Conservation (phyloP, 179 eudicot species). For the Beta lomatogona region DNA sequence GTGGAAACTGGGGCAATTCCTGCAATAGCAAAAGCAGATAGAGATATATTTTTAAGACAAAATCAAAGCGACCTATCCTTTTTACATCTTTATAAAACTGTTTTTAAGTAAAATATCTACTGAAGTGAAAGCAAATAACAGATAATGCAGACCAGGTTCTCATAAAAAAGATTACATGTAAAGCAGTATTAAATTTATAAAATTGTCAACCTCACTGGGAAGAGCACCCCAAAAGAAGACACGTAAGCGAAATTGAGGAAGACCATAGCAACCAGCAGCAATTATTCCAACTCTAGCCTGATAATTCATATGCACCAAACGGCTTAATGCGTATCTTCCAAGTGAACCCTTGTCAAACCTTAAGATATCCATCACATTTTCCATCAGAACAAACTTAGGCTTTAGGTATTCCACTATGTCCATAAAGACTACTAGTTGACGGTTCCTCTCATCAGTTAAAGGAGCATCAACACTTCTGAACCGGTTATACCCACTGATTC, state of each 20-base stretch:
- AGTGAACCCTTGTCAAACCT: constrained; percentile 80
- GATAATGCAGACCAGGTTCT: background rate
- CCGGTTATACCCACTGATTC: constrained; percentile 95
- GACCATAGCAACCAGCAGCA: constrained; percentile 94
- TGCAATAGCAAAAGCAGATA: constrained; percentile 36
- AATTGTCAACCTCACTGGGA: constrained; percentile 61
- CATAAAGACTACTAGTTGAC: constrained; percentile 83
- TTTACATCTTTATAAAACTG: background rate
- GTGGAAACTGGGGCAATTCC: constrained; percentile 89
- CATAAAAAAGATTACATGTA: background rate
- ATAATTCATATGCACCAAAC: constrained; percentile 83
- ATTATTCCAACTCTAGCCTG: constrained; percentile 90
- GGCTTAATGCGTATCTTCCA: constrained; percentile 90
- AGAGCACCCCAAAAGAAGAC: constrained; percentile 95
- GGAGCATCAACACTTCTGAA: constrained; percentile 68
- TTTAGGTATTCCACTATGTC: constrained; percentile 82
- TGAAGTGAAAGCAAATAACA: background rate
- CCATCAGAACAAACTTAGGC: constrained; percentile 92
- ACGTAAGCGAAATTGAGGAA: constrained; percentile 93
- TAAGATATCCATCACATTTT: constrained; percentile 86
- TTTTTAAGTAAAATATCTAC: background rate
- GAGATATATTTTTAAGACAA: background rate
- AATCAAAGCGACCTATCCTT: background rate
- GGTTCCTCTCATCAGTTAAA: constrained; percentile 80
- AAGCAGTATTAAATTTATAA: background rate